These are phyloP conservation scores for Malassezia japonica DNA, from an alignment of 1,284 basidiomycete species.

Conservation along the genomic window DNA sequence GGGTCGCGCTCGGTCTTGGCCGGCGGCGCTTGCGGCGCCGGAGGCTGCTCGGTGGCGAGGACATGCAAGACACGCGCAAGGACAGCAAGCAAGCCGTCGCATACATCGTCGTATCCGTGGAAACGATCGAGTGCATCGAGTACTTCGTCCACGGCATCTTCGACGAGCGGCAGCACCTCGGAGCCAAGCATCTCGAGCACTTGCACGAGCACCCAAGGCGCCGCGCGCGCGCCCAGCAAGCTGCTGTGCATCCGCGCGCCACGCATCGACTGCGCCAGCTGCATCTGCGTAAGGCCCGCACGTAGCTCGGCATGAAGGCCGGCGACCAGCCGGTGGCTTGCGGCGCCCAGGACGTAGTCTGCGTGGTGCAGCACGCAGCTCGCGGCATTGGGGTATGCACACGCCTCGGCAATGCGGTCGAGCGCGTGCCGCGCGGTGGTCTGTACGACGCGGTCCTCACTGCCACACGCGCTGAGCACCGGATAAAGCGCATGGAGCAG, in stretches of 20 bases:
- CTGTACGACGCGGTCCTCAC: conserved; percentile 13
- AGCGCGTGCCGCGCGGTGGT: conserved; percentile 19
- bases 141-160: conserved; percentile 46
- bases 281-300: conserved; percentile 4
- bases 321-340: conserved; percentile 31
- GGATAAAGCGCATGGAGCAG: conserved; percentile 35
- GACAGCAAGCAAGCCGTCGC: conserved; percentile 33
- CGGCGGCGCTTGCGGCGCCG: not conserved
- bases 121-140: conserved; percentile 43
- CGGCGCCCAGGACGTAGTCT: conserved; percentile 41
- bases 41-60: conserved; percentile 21
- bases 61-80: conserved; percentile 31
- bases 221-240: conserved; percentile 30
- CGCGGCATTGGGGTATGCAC: conserved; percentile 30
- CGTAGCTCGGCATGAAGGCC: conserved; percentile 24
- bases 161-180: conserved; percentile 36
- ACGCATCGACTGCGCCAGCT: not conserved
- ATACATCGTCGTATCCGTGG: conserved; percentile 30
- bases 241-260: not conserved
- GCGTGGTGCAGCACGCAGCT: conserved; percentile 37
- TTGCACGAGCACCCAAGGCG: conserved; percentile 44
- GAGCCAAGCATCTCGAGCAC: conserved; percentile 38
- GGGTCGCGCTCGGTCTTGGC: not conserved
- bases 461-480: conserved; percentile 27
- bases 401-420: conserved; percentile 23